These are phyloP conservation scores for Hymenoscyphus occultus DNA, from an alignment of 2,329 filamentous ascomycete species.

Conservation along the genomic window DNA sequence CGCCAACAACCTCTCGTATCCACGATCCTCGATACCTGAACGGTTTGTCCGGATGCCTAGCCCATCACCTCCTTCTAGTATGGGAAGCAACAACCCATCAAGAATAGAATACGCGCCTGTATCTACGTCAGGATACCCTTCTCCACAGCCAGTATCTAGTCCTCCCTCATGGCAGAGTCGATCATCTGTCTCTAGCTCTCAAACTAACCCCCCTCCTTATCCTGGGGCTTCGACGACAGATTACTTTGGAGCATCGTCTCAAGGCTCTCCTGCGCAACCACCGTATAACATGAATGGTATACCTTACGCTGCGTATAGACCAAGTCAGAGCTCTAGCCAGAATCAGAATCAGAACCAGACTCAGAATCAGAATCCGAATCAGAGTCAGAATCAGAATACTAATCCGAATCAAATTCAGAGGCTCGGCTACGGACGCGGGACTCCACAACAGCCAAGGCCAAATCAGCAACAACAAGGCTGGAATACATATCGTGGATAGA, in stretches of 20 bases:
- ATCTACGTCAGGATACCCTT: neutral
- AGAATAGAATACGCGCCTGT: neutral
- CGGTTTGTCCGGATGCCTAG: neutral
- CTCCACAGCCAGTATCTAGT: neutral
- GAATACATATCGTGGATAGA: slow-evolving; percentile 2
- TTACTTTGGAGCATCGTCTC: neutral
- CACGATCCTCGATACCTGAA: neutral
- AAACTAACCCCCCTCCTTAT: neutral
- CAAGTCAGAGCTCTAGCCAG: neutral
- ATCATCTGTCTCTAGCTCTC: neutral
- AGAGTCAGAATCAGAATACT: neutral
- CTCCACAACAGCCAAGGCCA: neutral
- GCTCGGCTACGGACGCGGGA: neutral
- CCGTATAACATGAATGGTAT: neutral
- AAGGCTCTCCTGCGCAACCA: neutral
- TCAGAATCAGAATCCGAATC: neutral
- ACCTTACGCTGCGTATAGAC: neutral
- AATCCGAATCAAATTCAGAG: neutral
- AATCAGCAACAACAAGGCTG: neutral
- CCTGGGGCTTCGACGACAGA: neutral
- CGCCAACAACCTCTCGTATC: neutral
- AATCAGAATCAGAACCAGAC: neutral
- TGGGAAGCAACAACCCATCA: neutral
- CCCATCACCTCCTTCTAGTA: neutral
- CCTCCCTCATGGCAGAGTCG: neutral